Conservation (phyloP, 2,329 filamentous ascomycete species). For the Boeremia exigua region DNA sequence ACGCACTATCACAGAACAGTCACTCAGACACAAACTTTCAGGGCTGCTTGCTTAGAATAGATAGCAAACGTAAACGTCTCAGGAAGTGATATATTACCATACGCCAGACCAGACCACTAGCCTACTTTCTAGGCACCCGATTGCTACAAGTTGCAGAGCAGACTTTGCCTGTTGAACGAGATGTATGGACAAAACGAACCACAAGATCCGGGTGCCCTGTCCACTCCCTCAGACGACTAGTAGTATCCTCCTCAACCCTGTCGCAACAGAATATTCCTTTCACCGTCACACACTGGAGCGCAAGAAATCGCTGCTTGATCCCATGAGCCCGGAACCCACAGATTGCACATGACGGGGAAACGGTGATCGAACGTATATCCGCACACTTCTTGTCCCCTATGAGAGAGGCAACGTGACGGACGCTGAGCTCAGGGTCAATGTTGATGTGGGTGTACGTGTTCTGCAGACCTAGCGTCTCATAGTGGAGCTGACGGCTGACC, state of each 20-base stretch:
- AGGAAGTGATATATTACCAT: too few relatives aligned
- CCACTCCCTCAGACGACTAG: neutral
- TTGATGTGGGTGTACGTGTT: neutral
- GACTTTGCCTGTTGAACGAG: neutral
- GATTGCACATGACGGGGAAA: neutral
- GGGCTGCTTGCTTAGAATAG: too few relatives aligned
- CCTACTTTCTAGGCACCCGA: too few relatives aligned
- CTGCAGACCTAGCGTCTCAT: neutral
- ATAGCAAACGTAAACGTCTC: too few relatives aligned
- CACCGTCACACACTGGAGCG: neutral
- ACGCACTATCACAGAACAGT: too few relatives aligned
- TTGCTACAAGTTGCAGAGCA: too few relatives aligned
- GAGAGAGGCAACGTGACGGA: neutral
- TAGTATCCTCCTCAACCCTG: neutral
- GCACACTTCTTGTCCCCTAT: neutral
- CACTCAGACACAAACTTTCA: too few relatives aligned
- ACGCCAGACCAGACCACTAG: too few relatives aligned
- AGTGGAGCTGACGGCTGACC: neutral
- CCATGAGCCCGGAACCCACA: neutral
- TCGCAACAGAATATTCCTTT: neutral
- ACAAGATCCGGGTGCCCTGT: neutral
- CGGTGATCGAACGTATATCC: neutral
- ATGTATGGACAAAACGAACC: neutral
- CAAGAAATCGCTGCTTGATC: neutral
- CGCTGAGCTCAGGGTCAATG: neutral